Base-by-base conservation (phyloP, 2,329 filamentous ascomycete genomes). In the Ascocoryne sarcoides region DNA sequence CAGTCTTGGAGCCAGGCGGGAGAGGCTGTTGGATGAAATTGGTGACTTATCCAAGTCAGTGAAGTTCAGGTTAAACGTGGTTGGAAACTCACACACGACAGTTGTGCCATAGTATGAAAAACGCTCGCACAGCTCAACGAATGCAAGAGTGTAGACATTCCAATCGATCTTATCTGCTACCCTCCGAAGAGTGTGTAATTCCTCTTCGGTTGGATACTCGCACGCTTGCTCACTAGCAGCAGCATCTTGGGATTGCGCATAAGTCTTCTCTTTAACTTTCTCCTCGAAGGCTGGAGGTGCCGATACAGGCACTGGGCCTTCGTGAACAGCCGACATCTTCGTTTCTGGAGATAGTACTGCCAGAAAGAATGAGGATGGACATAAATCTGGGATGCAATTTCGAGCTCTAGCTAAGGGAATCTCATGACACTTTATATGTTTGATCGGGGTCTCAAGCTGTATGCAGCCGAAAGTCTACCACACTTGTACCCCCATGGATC, bases 61-160 rank as follows among this genome's bases (percentile, higher is more conserved):
- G 17, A 7, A 15, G 3, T 12, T n/a, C 18, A 18, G 23, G 19
- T 26, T 20, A 32, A 18, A 31, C 21, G 31, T 12, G 10, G 2
- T 23, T 10, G 9, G 16, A 42, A 16, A 66, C 71, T 44, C 66
- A 76, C 73, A 79, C 26, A 79, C 67, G 37, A 71, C 68, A n/a
- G 71, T 75, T 4, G 73, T 76, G 34, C 76, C 77, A 53, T 79
- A 80, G 63, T 76, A 81, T 4, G 39, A 72, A 55, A 79, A 79
- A 17, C 75, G 69, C 59, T 81, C 76, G 60, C 73, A 79, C 34
- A 81, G 57, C 59, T 82, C 77, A 33, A 80, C 70, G 50, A 81
- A 75, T 2, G 73, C 75, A 39, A 82, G 67, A 4, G 71, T 77
- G 36, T 56, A 59, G 12, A 50, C 52, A 7, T 28, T 40, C 47